Percentiles rank a stretch among this genome's conserved stretches.
Evolutionary conservation across 305 asterid species (phyloP).

Genomic region (Fraxinus paxiana): DNA sequence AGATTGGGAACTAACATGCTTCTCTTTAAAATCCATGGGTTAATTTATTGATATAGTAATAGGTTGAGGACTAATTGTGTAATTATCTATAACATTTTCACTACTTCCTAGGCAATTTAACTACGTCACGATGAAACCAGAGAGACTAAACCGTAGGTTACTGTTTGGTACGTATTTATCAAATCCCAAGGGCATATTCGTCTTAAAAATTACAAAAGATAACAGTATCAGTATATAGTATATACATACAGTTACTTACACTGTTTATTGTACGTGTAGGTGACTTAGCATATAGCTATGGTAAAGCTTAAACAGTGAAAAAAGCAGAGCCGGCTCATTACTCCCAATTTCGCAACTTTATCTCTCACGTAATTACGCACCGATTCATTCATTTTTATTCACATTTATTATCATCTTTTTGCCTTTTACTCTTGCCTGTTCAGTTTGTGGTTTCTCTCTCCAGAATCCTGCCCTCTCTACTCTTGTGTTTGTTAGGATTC

Average conservation of each 20-base stretch:
- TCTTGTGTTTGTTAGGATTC: conserved; percentile 35
- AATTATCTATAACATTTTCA: conserved; percentile 7
- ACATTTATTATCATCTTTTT: conserved; percentile 11
- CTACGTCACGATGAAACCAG: conserved; percentile 30
- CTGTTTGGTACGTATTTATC: not conserved
- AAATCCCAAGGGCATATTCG: conserved; percentile 23
- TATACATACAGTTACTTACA: not conserved
- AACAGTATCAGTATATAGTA: not conserved
- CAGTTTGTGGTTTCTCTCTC: conserved; percentile 22
- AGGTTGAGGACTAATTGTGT: not conserved
- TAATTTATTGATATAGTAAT: not conserved
- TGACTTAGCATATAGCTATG: conserved; percentile 22
- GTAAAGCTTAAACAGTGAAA: conserved; percentile 21
- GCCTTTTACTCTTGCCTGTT: conserved; percentile 8
- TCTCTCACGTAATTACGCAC: conserved; percentile 28
- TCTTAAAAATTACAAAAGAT: conserved; percentile 2
- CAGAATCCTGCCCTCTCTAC: conserved; percentile 24
- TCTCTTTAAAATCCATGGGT: not conserved
- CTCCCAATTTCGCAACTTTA: not conserved
- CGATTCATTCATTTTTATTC: conserved; percentile 1
- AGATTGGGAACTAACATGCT: not conserved
- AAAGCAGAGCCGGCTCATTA: conserved; percentile 36
- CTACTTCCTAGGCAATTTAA: conserved; percentile 24
- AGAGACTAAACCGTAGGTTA: conserved; percentile 19
- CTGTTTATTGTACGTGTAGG: conserved; percentile 8